These are phyloP conservation scores for sweet orange (Citrus sinensis) DNA, from an alignment of 345 rosid species.

Conservation along the genomic window DNA sequence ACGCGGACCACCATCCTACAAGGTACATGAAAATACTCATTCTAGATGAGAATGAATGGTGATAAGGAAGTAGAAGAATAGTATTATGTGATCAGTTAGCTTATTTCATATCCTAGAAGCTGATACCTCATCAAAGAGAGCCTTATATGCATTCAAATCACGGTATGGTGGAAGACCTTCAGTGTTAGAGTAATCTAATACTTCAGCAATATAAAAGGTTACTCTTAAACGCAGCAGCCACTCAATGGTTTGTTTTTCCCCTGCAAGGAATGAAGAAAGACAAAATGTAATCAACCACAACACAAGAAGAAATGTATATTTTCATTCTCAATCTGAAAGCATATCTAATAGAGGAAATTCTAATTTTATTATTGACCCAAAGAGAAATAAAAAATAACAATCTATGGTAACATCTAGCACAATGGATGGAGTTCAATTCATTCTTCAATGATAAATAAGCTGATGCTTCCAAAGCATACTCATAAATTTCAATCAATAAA, in stretches of 20 bases:
- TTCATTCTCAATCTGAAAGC: slow-evolving; percentile 5
- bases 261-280: slow-evolving; percentile 41
- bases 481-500: background rate
- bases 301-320: background rate
- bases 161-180: slow-evolving; percentile 81
- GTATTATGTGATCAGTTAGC: background rate
- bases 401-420: background rate
- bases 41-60: background rate
- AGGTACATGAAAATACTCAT: no score
- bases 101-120: slow-evolving; percentile 3
- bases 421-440: background rate
- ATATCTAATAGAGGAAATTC: background rate
- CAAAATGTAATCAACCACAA: slow-evolving; percentile 11
- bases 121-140: slow-evolving; percentile 35
- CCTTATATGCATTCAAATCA: slow-evolving; percentile 81
- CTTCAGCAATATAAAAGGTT: slow-evolving; percentile 80
- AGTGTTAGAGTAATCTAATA: slow-evolving; percentile 75
- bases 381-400: background rate
- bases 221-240: slow-evolving; percentile 98
- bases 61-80: background rate
- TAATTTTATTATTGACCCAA: no score
- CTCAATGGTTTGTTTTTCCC: slow-evolving; percentile 93
- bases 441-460: background rate
- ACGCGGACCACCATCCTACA: no score
- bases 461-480: background rate